Conservation (phyloP, 1,284 basidiomycete species). For the Chondrostereum purpureum region DNA sequence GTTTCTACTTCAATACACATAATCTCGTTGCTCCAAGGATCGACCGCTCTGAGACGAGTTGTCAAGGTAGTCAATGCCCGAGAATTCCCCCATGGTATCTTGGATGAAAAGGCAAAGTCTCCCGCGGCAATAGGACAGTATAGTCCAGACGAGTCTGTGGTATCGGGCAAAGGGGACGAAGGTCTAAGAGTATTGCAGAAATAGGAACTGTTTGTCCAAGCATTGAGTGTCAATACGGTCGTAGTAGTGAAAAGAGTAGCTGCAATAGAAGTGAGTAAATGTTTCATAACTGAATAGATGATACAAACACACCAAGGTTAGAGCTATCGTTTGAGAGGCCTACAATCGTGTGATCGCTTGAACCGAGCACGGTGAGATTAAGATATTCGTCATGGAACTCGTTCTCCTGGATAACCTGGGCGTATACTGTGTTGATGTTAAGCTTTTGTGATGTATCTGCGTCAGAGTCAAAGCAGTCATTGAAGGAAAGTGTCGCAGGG, state of each 20-base stretch:
- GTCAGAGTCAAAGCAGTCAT: conserved; percentile 49
- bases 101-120: conserved; percentile 75
- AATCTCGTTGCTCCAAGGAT: conserved; percentile 74
- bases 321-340: conserved; percentile 54
- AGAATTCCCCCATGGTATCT: conserved; percentile 61
- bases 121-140: conserved; percentile 77
- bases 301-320: conserved; percentile 48
- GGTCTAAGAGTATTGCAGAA: conserved; percentile 74
- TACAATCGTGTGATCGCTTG: conserved; percentile 48
- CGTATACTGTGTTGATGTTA: conserved; percentile 66
- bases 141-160: conserved; percentile 31
- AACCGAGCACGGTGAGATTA: conserved; percentile 63
- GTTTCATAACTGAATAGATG: conserved; percentile 10
- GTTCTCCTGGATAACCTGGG: conserved; percentile 52
- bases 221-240: conserved; percentile 70
- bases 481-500: conserved; percentile 45
- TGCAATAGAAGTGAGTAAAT: conserved; percentile 22
- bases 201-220: conserved; percentile 64
- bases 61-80: conserved; percentile 80
- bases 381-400: conserved; percentile 38
- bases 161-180: conserved; percentile 54
- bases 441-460: conserved; percentile 52
- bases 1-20: conserved; percentile 77
- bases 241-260: conserved; percentile 84
- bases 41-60: conserved; percentile 83